phyloP scores from a whole-genome alignment of 495 filamentous ascomycete genomes.

The Penicillium cosmopolitanum region DNA sequence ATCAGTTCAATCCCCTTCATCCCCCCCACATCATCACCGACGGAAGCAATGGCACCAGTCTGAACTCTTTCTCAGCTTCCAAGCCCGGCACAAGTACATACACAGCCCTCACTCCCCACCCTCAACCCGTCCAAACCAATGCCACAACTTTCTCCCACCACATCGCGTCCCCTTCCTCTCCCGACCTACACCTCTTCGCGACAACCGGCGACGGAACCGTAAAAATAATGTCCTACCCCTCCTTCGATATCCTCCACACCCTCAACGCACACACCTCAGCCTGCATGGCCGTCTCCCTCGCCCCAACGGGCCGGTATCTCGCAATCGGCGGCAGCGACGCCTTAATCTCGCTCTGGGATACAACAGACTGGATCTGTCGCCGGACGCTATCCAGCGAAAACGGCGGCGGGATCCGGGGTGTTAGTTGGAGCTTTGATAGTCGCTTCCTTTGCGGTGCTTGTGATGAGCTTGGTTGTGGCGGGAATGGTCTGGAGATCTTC shows the following conservation, averaged over 20 bases:
- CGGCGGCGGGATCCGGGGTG: constrained; percentile 76
- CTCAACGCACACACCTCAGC: constrained; percentile 84
- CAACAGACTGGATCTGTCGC: constrained; percentile 85
- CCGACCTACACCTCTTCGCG: constrained; percentile 63
- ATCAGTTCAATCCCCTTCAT: constrained; percentile 49
- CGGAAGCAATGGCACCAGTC: constrained; percentile 11
- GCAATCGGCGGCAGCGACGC: constrained; percentile 90
- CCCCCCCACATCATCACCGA: constrained; percentile 36
- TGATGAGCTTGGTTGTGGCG: constrained; percentile 63
- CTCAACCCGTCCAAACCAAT: constrained; percentile 77
- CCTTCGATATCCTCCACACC: constrained; percentile 56
- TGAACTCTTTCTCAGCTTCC: constrained; percentile 18
- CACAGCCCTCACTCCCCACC: constrained; percentile 60
- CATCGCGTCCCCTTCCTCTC: constrained; percentile 39
- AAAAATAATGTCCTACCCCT: constrained; percentile 72
- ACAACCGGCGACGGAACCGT: constrained; percentile 83
- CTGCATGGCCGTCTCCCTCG: constrained; percentile 70
- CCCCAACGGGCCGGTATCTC: constrained; percentile 77
- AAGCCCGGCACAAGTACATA: constrained; percentile 34
- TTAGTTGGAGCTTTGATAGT: constrained; percentile 92
- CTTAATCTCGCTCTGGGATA: constrained; percentile 89
- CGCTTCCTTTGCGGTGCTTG: constrained; percentile 83
- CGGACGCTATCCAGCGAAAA: constrained; percentile 73
- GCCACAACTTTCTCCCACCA: constrained; percentile 80
- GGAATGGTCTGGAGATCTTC: constrained; percentile 67